phyloP scores from a whole-genome alignment of 148 eudicot species.

The Fallopia convolvulus region DNA sequence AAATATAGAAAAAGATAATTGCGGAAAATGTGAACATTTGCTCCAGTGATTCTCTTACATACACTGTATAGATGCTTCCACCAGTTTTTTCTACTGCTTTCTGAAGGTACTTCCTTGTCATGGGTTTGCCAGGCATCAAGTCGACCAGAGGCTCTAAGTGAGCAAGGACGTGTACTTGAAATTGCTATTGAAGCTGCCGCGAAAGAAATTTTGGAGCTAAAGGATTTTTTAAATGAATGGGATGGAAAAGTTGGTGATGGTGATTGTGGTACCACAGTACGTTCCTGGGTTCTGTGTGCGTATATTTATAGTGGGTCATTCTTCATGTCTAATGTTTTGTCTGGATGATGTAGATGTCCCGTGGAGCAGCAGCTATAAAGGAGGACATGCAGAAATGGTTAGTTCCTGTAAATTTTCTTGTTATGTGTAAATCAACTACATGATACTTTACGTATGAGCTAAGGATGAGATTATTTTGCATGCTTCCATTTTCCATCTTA shows the following conservation, averaged over 20 bases:
- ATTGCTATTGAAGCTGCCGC: conserved; percentile 85
- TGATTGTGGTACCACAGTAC: conserved; percentile 97
- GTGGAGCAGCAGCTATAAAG: conserved; percentile 78
- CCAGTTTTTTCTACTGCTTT: background rate
- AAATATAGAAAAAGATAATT: background rate
- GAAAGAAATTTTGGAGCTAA: conserved; percentile 52
- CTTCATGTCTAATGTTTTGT: conserved; percentile 17
- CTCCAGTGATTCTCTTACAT: background rate
- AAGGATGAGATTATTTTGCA: background rate
- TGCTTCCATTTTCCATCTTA: background rate
- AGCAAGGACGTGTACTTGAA: conserved; percentile 63
- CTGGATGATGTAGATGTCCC: conserved; percentile 62
- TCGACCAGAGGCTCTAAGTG: conserved; percentile 65
- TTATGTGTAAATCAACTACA: background rate
- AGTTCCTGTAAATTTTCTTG: conserved; percentile 19
- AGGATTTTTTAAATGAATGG: conserved; percentile 84
- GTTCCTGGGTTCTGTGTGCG: conserved; percentile 17
- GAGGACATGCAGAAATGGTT: conserved; percentile 83
- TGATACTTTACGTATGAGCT: background rate
- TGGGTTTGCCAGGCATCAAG: conserved; percentile 33
- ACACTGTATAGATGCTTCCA: background rate
- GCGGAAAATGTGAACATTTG: background rate
- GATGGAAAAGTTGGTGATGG: conserved; percentile 98
- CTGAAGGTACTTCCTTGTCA: background rate
- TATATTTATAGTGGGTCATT: conserved; percentile 2